These are phyloP conservation scores for Gymnopus androsaceus DNA, from an alignment of 1,284 basidiomycete genomes.

Conservation along the genomic window DNA sequence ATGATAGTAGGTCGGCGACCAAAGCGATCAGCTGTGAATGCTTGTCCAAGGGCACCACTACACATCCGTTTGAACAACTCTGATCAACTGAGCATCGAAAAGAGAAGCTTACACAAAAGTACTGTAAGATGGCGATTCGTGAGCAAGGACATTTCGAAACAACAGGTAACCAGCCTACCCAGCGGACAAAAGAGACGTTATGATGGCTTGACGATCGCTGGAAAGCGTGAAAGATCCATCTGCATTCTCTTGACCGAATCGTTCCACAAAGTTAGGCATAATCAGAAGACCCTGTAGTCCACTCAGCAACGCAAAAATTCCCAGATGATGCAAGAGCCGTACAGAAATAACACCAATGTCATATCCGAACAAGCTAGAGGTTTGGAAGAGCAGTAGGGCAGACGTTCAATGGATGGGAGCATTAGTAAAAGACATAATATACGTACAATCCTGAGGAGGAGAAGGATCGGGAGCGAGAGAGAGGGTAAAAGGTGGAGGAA, in stretches of 20 bases:
- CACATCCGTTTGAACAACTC: neutral
- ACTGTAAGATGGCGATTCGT: slow-evolving; percentile 33
- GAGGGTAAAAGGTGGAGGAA: too few species aligned
- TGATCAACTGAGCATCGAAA: neutral
- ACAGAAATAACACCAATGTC: slow-evolving; percentile 73
- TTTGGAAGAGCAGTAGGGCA: too few species aligned
- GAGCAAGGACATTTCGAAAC: neutral
- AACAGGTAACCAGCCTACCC: slow-evolving; percentile 54
- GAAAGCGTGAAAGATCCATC: slow-evolving; percentile 57
- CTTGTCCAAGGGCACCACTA: slow-evolving; percentile 71
- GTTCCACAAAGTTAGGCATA: slow-evolving; percentile 74
- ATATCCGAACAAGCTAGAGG: slow-evolving; percentile 45
- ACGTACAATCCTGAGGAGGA: too few species aligned
- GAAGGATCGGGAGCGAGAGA: too few species aligned
- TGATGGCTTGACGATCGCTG: slow-evolving; percentile 65
- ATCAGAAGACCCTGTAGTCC: slow-evolving; percentile 78
- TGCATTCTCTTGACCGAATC: slow-evolving; percentile 60
- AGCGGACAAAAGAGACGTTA: slow-evolving; percentile 78
- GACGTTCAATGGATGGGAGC: too few species aligned
- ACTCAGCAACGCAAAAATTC: slow-evolving; percentile 58
- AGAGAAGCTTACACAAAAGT: slow-evolving; percentile 56
- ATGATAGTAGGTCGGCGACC: slow-evolving; percentile 74
- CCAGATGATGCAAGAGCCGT: slow-evolving; percentile 27
- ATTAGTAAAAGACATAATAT: too few species aligned
- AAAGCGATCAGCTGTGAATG: slow-evolving; percentile 74